Base-by-base conservation (phyloP, 2,329 filamentous ascomycete species). In the Fusarium anthophilum region DNA sequence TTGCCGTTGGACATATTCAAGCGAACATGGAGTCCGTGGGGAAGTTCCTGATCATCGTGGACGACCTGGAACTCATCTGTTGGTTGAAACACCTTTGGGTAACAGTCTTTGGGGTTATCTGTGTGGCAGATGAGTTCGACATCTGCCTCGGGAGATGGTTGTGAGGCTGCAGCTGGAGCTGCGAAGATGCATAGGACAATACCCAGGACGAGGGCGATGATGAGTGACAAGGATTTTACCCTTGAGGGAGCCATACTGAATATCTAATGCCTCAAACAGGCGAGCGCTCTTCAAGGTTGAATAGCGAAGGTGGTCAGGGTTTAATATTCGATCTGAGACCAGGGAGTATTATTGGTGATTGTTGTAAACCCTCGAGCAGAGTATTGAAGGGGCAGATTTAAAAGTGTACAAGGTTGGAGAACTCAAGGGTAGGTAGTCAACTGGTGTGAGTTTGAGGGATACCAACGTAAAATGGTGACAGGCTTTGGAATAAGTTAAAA, bases 51-150 rank as follows among this genome's bases (percentile, higher is more conserved):
- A 74, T 92, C 91, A 41, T 89, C 86, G 68, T 86, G 89, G 45
- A 93, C 85, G 13, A 82, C 77, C 79, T 92, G 90, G 73, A 93
- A 93, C 64, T 92, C 86, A 54, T 91, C 82, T 3, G 91, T 93
- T 3, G 91, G 84, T 63, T 88, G 84, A 69, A 93, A 93, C 5
- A 91, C 71, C 54, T 86, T 87, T 4, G 91, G 90, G 74, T 93
- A 93, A 80, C 91, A 93, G 66, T 92, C 91, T 51, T 85, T 81
- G 1, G 85, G 83, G 75, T 91, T 86, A 54, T 86, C 83, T 47
- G 88, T 89, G 79, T 91, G 90, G 74, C 91, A 93, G 80, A 93
- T 92, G 62, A 92, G 82, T 45, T 91, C 88, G n/a, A 81, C 78
- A 39, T 86, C 82, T 66, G 84, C 81, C 11, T 83, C 79, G 43